These are phyloP conservation scores for Thamnidium elegans DNA, from an alignment of 192 early-diverging fungal species.

Conservation along the genomic window DNA sequence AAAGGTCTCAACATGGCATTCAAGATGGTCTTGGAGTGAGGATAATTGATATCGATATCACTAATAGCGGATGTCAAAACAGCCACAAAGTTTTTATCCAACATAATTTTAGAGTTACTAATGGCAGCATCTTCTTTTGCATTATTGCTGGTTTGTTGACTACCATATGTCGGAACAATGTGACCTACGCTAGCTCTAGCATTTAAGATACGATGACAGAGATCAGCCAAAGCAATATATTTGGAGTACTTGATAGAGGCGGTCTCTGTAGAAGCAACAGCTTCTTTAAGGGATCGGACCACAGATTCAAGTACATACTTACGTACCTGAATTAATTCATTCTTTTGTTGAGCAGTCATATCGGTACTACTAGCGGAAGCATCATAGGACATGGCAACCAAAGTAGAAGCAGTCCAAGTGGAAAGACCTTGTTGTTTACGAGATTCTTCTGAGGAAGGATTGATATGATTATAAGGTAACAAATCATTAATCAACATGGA, in stretches of 20 bases:
- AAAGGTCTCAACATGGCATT: conserved; percentile 81
- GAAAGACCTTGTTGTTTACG: conserved; percentile 61
- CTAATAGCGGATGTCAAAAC: conserved; percentile 75
- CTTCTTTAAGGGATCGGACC: conserved; percentile 60
- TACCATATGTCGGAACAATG: background rate
- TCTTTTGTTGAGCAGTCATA: conserved; percentile 52
- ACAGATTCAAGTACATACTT: conserved; percentile 68
- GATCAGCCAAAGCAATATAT: conserved; percentile 64
- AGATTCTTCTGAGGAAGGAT: conserved; percentile 43
- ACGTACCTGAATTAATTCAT: conserved; percentile 57
- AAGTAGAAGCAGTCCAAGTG: conserved; percentile 63
- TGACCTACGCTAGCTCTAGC: conserved; percentile 37
- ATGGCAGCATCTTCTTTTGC: conserved; percentile 56
- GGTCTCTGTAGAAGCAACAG: conserved; percentile 44
- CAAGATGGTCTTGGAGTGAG: conserved; percentile 71
- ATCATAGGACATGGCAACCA: conserved; percentile 59
- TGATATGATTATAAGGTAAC: conserved; percentile 51
- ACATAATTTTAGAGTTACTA: conserved; percentile 72
- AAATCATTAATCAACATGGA: conserved; percentile 65
- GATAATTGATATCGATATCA: conserved; percentile 91
- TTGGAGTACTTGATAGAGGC: conserved; percentile 63
- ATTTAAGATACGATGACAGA: conserved; percentile 65
- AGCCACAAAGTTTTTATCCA: conserved; percentile 85
- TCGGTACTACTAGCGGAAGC: conserved; percentile 27
- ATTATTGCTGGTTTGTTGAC: conserved; percentile 12